These are phyloP conservation scores for Atkinsonella hypoxylon DNA, from an alignment of 2,329 filamentous ascomycete species.

Conservation along the genomic window DNA sequence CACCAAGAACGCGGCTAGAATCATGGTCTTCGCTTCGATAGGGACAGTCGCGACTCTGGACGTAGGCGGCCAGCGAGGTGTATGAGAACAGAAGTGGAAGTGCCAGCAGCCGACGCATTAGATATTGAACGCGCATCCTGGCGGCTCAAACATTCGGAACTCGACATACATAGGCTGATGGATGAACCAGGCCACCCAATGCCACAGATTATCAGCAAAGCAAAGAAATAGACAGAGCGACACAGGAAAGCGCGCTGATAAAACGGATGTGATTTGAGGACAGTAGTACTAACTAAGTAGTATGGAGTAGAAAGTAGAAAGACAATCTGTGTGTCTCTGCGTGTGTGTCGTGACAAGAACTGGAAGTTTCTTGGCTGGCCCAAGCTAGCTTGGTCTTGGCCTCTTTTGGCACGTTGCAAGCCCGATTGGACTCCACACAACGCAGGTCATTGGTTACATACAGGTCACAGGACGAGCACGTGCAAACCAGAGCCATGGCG, in stretches of 20 bases:
- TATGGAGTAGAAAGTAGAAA: no score
- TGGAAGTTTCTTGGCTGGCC: no score
- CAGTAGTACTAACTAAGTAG: no score
- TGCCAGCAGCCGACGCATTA: background rate
- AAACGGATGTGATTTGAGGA: no score
- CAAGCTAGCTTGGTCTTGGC: no score
- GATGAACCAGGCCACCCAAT: background rate
- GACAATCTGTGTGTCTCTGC: no score
- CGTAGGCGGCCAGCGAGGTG: background rate
- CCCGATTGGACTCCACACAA: no score
- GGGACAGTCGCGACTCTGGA: background rate
- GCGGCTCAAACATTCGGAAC: background rate
- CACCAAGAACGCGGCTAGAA: background rate
- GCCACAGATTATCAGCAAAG: background rate
- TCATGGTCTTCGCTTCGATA: background rate
- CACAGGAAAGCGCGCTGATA: background rate
- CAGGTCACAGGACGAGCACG: no score
- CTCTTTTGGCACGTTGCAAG: no score
- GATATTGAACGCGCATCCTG: background rate
- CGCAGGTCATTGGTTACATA: no score
- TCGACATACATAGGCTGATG: background rate
- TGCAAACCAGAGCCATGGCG: no score
- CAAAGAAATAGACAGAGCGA: background rate
- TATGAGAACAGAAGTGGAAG: background rate
- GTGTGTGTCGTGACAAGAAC: no score